phyloP scores from a whole-genome alignment of 768 basidiomycete genomes.

The Rhodotorula diobovata region DNA sequence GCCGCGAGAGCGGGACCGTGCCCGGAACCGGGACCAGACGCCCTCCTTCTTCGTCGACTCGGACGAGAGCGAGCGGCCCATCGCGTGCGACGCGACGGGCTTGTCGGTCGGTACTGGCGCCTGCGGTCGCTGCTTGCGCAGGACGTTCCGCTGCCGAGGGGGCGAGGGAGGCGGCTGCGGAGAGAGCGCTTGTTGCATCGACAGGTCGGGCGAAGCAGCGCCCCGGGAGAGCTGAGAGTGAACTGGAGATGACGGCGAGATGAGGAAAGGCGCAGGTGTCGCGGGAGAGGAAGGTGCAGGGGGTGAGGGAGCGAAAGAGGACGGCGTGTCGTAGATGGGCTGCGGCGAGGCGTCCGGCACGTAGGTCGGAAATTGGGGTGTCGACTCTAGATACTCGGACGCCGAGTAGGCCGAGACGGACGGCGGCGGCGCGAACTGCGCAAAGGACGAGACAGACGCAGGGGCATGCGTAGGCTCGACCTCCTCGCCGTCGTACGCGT shows the following conservation, averaged over 20 bases:
- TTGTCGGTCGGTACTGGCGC: not conserved
- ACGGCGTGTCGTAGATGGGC: not conserved
- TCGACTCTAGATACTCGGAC: not conserved
- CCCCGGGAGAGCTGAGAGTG: not conserved
- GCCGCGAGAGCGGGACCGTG: not conserved
- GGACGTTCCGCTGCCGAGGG: constrained; percentile 16
- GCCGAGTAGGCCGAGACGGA: not conserved
- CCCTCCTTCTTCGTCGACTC: not conserved
- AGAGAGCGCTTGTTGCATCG: not conserved
- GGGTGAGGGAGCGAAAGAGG: not conserved
- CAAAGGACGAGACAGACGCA: not conserved
- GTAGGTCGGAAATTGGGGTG: not conserved
- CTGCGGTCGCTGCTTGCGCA: constrained; percentile 22
- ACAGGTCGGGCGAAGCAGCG: not conserved
- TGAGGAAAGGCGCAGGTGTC: not conserved
- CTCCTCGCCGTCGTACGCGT: constrained; percentile 2
- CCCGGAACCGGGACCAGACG: constrained; percentile 9
- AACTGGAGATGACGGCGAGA: not conserved
- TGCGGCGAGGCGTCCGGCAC: not conserved
- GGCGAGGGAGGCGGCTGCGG: not conserved
- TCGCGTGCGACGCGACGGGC: not conserved
- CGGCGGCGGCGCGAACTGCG: not conserved
- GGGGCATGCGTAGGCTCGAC: not conserved
- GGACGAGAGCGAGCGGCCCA: constrained; percentile 11
- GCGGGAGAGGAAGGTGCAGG: not conserved